These are phyloP conservation scores for Irpex rosettiformis DNA, from an alignment of 1,284 basidiomycete species.

Conservation along the genomic window DNA sequence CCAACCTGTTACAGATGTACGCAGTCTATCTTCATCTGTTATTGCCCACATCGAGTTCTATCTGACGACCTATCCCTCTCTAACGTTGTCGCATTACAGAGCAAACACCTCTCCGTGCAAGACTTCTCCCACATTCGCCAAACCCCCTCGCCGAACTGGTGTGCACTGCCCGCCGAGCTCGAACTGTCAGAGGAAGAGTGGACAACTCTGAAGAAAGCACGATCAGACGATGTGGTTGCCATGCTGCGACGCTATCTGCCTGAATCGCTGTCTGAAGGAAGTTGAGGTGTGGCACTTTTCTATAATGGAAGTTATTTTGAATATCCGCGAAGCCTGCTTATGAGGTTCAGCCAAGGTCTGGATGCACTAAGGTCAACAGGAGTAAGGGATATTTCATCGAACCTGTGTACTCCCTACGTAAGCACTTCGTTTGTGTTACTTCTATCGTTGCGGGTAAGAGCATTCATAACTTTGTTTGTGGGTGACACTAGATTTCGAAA, in stretches of 20 bases:
- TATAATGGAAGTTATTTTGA: too few relatives aligned
- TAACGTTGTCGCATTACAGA: conserved; percentile 8
- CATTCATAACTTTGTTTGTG: too few relatives aligned
- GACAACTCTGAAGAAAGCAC: conserved; percentile 9
- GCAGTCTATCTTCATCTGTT: conserved; percentile 17
- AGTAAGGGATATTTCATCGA: too few relatives aligned
- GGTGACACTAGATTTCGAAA: too few relatives aligned
- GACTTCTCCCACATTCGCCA: conserved; percentile 80
- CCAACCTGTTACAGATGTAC: neutral
- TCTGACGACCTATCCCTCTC: neutral
- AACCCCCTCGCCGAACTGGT: conserved; percentile 77
- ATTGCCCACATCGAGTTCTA: conserved; percentile 2
- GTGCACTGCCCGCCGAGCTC: conserved; percentile 17
- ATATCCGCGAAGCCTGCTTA: too few relatives aligned
- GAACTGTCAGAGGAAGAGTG: conserved; percentile 15
- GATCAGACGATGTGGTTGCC: conserved; percentile 5
- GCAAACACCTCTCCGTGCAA: conserved; percentile 48
- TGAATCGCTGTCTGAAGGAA: neutral
- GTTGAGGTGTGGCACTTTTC: neutral
- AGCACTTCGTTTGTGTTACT: too few relatives aligned
- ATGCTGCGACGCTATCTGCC: conserved; percentile 5
- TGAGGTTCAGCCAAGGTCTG: too few relatives aligned
- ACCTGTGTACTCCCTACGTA: too few relatives aligned
- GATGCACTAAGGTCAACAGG: too few relatives aligned
- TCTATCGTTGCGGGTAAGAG: too few relatives aligned